These are phyloP conservation scores for Corymbia maculata DNA, from an alignment of 345 rosid genomes.

Conservation along the genomic window DNA sequence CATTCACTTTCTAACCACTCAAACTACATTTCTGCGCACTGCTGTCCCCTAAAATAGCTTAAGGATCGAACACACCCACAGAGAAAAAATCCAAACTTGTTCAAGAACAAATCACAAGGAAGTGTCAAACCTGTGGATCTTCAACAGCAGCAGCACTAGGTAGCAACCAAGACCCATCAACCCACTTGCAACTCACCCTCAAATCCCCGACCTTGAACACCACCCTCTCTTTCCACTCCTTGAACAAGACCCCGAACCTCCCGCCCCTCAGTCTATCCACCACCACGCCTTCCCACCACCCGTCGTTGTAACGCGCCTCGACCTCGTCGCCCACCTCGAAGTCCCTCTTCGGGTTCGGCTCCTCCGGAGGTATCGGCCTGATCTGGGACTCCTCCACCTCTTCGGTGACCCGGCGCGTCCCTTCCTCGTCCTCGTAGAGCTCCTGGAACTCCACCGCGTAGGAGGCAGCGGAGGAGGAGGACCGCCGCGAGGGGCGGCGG, in stretches of 20 bases:
- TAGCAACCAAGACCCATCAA: constrained; percentile 52
- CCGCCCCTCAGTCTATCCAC: constrained; percentile 41
- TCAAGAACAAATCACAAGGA: neutral
- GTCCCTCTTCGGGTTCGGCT: constrained; percentile 14
- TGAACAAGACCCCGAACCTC: constrained; percentile 50
- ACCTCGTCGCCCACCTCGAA: constrained; percentile 50
- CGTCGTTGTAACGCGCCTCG: constrained; percentile 59
- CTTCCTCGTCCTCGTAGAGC: constrained; percentile 39
- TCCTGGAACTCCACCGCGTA: constrained; percentile 17
- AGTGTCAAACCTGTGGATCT: constrained; percentile 9
- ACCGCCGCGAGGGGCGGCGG: neutral
- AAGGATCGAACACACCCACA: neutral
- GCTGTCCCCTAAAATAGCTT: neutral
- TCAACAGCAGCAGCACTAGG: constrained; percentile 15
- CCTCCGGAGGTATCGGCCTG: constrained; percentile 48
- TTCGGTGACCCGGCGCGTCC: constrained; percentile 35
- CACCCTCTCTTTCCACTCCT: constrained; percentile 44
- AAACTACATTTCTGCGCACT: neutral
- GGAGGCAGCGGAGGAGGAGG: neutral
- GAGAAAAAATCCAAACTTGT: neutral
- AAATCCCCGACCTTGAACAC: constrained; percentile 30
- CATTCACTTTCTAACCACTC: neutral
- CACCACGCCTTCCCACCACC: constrained; percentile 91
- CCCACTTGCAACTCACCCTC: constrained; percentile 73
- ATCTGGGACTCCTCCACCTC: constrained; percentile 22